Evolutionary conservation across 768 basidiomycete species (phyloP).

Genomic region (Auriculariales sp.): DNA sequence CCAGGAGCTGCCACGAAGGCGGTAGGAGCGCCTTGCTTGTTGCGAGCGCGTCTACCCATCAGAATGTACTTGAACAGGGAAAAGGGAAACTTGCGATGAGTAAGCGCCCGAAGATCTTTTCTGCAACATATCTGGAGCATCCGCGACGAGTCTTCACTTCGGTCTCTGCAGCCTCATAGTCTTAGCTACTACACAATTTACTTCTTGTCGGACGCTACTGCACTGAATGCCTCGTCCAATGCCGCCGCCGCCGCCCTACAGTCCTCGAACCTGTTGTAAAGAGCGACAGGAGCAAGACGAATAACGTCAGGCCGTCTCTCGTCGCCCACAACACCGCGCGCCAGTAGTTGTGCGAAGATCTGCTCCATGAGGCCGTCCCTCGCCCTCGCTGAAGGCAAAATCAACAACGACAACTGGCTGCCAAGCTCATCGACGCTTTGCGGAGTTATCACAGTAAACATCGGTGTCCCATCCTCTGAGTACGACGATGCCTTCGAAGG

Average conservation of each 20-base stretch:
- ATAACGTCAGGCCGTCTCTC: conserved; percentile 88
- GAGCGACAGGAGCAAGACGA: conserved; percentile 67
- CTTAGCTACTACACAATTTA: no score
- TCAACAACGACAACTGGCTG: conserved; percentile 76
- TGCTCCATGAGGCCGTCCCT: conserved; percentile 49
- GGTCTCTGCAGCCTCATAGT: no score
- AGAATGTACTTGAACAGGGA: no score
- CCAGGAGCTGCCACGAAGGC: conserved; percentile 30
- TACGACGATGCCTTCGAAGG: conserved; percentile 18
- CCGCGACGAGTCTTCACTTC: no score
- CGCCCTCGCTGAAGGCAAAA: conserved; percentile 42
- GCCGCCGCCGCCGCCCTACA: conserved; percentile 52
- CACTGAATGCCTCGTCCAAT: conserved; percentile 38
- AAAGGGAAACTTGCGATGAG: no score
- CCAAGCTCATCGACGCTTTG: conserved; percentile 50
- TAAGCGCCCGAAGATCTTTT: no score
- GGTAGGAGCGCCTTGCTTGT: conserved; percentile 64
- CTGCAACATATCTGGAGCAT: no score
- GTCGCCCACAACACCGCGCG: conserved; percentile 78
- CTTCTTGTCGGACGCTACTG: no score
- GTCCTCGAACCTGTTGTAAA: conserved; percentile 78
- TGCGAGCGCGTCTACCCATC: conserved; percentile 82
- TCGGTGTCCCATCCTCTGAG: conserved; percentile 18
- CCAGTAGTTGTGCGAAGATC: conserved; percentile 44
- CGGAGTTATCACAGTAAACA: conserved; percentile 93